Evolutionary conservation across 2,329 filamentous ascomycete genomes (phyloP).

Genomic region (Penicillium sp.): DNA sequence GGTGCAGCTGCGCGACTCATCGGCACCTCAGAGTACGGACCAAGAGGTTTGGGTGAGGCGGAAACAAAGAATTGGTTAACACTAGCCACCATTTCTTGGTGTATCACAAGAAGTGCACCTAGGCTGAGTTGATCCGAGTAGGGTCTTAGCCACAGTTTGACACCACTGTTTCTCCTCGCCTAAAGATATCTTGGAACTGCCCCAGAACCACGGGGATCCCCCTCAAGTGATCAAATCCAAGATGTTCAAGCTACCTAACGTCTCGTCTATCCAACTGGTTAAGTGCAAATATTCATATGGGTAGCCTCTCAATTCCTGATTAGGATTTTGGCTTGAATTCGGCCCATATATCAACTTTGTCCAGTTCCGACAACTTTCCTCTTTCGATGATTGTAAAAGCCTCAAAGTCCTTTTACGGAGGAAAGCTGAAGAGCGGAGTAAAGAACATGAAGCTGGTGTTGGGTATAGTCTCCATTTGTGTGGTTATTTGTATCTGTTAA

Average conservation of each 20-base stretch:
- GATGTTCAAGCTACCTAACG: too few species aligned
- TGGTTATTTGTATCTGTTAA: background rate
- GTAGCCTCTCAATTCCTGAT: background rate
- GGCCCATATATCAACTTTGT: background rate
- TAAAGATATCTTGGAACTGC: background rate
- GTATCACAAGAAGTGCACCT: too few species aligned
- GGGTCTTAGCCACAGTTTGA: background rate
- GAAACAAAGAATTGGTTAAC: constrained; percentile 35
- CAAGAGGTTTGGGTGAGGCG: constrained; percentile 39
- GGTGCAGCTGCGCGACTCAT: constrained; percentile 52
- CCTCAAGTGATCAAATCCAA: background rate
- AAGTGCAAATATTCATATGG: background rate
- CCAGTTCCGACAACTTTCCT: background rate
- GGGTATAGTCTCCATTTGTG: background rate
- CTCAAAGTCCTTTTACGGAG: background rate
- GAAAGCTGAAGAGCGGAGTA: background rate
- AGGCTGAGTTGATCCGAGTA: background rate
- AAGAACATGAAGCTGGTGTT: background rate
- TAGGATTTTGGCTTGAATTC: too few species aligned
- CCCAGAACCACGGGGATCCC: background rate
- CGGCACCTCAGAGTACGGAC: constrained; percentile 12
- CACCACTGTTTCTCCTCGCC: background rate
- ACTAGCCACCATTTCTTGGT: too few species aligned
- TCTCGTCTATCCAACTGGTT: background rate
- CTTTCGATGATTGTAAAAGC: background rate